Conservation (phyloP, 768 basidiomycete genomes). For the Podaxis sp. region DNA sequence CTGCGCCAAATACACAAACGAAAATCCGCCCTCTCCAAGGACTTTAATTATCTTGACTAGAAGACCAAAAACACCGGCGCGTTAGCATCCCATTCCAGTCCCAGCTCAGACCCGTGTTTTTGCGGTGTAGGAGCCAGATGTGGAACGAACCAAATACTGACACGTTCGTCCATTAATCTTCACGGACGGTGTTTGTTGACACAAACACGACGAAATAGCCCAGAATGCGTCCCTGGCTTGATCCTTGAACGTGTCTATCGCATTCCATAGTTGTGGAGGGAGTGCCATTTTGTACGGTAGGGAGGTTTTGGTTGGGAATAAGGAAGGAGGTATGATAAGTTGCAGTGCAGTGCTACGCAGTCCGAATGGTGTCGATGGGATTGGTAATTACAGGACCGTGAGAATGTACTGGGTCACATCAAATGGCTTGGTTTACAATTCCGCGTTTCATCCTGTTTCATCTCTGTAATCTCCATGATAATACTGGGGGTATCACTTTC, state of each 20-base stretch:
- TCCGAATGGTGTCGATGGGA: not conserved
- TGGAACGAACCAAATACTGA: constrained; percentile 32
- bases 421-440: too few relatives aligned
- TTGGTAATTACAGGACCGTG: not conserved
- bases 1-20: constrained; percentile 86
- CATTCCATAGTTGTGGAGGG: constrained; percentile 39
- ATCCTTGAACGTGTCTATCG: constrained; percentile 61
- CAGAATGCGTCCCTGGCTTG: constrained; percentile 81
- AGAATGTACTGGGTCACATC: not conserved
- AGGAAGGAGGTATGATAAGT: not conserved
- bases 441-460: too few relatives aligned
- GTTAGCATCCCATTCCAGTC: not conserved
- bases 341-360: not conserved
- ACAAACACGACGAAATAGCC: constrained; percentile 79
- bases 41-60: constrained; percentile 90
- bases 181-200: constrained; percentile 78
- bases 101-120: not conserved
- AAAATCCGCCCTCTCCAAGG: constrained; percentile 95
- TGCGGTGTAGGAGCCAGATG: too few relatives aligned
- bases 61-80: not conserved
- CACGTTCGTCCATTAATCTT: constrained; percentile 97
- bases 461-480: too few relatives aligned
- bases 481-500: too few relatives aligned
- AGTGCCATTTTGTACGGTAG: constrained; percentile 24
- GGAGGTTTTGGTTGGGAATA: not conserved